Evolutionary conservation across 257 asterid species (phyloP).

Genomic region (Jacaranda copaia): DNA sequence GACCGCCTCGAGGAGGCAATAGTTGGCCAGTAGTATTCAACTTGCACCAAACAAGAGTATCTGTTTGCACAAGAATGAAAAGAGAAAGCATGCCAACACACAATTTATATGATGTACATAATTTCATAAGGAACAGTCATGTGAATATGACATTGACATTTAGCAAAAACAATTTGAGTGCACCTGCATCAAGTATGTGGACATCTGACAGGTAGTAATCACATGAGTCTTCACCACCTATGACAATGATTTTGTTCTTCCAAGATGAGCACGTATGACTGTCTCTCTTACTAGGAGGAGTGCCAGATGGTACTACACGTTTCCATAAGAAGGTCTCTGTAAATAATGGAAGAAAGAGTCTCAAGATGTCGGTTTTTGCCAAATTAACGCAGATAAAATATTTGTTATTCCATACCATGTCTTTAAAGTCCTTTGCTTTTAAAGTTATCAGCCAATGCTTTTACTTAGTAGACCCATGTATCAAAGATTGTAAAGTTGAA

Average conservation of each 20-base stretch:
- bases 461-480: background rate
- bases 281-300: conserved; percentile 95
- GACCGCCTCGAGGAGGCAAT: conserved; percentile 97
- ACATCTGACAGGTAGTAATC: conserved; percentile 89
- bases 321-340: conserved; percentile 90
- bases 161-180: conserved; percentile 20
- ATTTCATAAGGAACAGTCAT: conserved; percentile 14
- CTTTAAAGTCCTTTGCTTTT: background rate
- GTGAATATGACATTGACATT: conserved; percentile 22
- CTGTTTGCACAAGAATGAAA: conserved; percentile 53
- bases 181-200: conserved; percentile 96
- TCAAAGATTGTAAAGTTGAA: background rate
- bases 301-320: conserved; percentile 82
- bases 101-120: conserved; percentile 28
- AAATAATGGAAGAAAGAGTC: conserved; percentile 30
- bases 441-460: background rate
- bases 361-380: conserved; percentile 12
- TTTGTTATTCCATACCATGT: background rate
- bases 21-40: conserved; percentile 86
- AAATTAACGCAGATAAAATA: conserved; percentile 8
- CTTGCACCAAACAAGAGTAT: conserved; percentile 92
- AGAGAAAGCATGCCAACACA: conserved; percentile 35
- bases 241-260: conserved; percentile 86
- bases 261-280: conserved; percentile 96
- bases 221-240: conserved; percentile 93